Evolutionary conservation across 1,284 basidiomycete species (phyloP), one percentile per base, ranked within the genome.

Genomic region (Boletus sp.): DNA sequence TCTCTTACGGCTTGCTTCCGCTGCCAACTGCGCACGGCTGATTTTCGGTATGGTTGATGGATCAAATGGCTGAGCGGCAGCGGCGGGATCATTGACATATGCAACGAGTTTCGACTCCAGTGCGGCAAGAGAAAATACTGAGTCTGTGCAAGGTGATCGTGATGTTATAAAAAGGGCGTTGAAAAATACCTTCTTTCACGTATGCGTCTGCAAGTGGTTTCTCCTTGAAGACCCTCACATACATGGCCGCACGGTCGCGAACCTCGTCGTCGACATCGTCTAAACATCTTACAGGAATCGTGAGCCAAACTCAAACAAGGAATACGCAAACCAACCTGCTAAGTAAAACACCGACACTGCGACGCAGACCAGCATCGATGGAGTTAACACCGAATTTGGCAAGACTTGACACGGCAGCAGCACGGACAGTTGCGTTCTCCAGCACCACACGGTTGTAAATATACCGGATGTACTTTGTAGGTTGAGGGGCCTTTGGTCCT

Each of bases 221-320:
- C 74, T 93, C 91, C 66, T 90, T 84, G 69, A 98, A 87, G 10
- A 93, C 84, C 78, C 88, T 90, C 63, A 97, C 83, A 77, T 97
- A 98, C 77, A 99, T 85, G 14, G 97, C 94, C 8, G 97, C 97
- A 62, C 97, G 92, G 76, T 99, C 97, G 56, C 97, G 89, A 63
- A 99, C 97, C 81, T 99, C 97, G 73, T 99, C 97, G 65, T 99
- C 97, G 23, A 98, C 94, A 77, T 99, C 97, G 74, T 99, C 97
- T 66, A 99, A 81, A 75, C 97, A 99, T 68, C 95, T 94, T 64
- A 37, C 40, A 69, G 54, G 25, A 61, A 53, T 54, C n/a, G 28
- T 63, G 8, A 65, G 61, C 46, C n/a, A 10, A 30, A 47, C 52
- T 50, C 54, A 44, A 62, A n/a, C 62, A 38, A 50, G 27, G 49